Percentiles rank a stretch among this genome's conserved stretches.
These are phyloP conservation scores for Suillus paluster DNA, from an alignment of 768 basidiomycete genomes.

Conservation along the genomic window DNA sequence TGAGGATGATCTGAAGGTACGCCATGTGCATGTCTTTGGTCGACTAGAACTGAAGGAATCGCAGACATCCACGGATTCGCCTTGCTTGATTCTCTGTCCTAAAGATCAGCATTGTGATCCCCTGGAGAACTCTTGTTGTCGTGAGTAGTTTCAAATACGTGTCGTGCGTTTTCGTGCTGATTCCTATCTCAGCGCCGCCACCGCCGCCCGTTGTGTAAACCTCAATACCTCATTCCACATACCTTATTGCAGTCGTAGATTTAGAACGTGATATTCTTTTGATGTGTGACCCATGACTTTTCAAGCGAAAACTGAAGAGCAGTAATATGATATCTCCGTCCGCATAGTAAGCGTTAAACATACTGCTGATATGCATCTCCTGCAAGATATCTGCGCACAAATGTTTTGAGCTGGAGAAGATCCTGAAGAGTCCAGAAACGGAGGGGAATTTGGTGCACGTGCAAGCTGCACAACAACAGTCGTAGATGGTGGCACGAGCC, in stretches of 20 bases:
- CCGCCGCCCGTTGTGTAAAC: constrained; percentile 14
- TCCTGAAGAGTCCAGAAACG: too few relatives aligned
- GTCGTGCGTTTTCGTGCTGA: background rate
- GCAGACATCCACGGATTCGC: constrained; percentile 55
- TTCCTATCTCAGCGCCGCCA: constrained; percentile 47
- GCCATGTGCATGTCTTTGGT: constrained; percentile 16
- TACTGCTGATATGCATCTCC: too few relatives aligned
- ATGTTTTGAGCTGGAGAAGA: too few relatives aligned
- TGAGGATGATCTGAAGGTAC: constrained; percentile 56
- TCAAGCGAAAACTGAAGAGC: too few relatives aligned
- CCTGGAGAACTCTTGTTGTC: constrained; percentile 77
- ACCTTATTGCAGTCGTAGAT: background rate
- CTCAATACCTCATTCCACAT: background rate
- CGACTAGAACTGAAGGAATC: constrained; percentile 5
- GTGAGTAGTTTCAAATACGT: constrained; percentile 48
- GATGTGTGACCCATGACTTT: too few relatives aligned
- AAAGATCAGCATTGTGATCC: constrained; percentile 69
- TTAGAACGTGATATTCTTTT: background rate
- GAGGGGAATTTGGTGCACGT: background rate
- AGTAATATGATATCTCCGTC: too few relatives aligned
- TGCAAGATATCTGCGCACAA: too few relatives aligned
- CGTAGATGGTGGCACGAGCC: background rate
- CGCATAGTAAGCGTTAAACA: too few relatives aligned
- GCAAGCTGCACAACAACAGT: background rate
- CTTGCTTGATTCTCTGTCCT: constrained; percentile 81